phyloP scores from a whole-genome alignment of 495 filamentous ascomycete species.

The Entonaema liquescens region DNA sequence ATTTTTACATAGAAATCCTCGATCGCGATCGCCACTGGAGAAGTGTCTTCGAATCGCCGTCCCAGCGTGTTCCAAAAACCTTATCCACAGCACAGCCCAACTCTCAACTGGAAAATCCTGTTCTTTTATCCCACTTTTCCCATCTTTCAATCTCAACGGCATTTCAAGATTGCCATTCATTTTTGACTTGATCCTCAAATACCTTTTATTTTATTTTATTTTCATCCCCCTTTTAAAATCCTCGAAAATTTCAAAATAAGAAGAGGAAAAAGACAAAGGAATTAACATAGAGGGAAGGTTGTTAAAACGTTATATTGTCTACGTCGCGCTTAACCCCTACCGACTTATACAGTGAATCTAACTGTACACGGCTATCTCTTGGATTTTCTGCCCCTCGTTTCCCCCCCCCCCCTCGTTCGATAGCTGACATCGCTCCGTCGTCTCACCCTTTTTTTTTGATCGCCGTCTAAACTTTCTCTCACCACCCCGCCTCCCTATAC shows the following conservation, averaged over 20 bases:
- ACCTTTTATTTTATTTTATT: constrained; percentile 1
- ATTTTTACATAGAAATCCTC: constrained; percentile 15
- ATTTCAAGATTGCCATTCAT: constrained; percentile 39
- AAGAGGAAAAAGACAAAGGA: neutral
- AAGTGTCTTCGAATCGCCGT: constrained; percentile 34
- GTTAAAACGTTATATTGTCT: neutral
- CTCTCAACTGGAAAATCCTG: constrained; percentile 38
- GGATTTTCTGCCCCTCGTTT: constrained; percentile 36
- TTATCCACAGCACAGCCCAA: constrained; percentile 44
- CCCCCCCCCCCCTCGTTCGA: constrained; percentile 33
- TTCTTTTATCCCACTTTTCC: constrained; percentile 41
- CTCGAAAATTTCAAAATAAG: neutral
- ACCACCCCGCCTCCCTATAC: constrained; percentile 9
- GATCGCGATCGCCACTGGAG: constrained; percentile 44
- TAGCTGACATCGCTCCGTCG: constrained; percentile 31
- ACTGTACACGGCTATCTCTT: constrained; percentile 25
- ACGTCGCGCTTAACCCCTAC: neutral
- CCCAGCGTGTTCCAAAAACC: constrained; percentile 30
- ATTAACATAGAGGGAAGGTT: neutral
- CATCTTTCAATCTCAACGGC: constrained; percentile 33
- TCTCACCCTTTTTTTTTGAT: constrained; percentile 25
- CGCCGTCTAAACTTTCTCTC: constrained; percentile 11
- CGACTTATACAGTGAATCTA: constrained; percentile 7
- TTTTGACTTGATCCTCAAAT: constrained; percentile 2
- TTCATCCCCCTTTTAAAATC: neutral